Evolutionary conservation across 352 stramenopile genomes (phyloP).

Genomic region (Plasmopara muralis): DNA sequence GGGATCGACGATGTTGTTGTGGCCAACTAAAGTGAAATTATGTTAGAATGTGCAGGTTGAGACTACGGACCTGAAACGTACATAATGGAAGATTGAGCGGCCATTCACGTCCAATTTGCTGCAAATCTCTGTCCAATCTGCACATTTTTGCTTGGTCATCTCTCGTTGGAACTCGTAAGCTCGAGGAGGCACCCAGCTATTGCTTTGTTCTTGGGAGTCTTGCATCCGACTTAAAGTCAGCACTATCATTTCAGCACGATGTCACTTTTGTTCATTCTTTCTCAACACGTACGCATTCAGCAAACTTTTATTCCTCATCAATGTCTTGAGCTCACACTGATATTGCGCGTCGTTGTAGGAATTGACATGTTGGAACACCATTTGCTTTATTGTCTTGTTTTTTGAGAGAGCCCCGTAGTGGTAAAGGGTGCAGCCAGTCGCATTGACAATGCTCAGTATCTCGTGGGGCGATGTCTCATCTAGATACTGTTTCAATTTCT

Average conservation of each 20-base stretch:
- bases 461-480: constrained; percentile 21
- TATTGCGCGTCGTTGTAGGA: constrained; percentile 21
- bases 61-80: constrained; percentile 2
- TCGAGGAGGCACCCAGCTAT: constrained; percentile 35
- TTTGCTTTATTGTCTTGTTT: constrained; percentile 6
- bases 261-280: neutral
- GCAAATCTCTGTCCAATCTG: constrained; percentile 30
- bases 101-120: constrained; percentile 26
- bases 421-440: constrained; percentile 27
- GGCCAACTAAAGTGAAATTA: constrained; percentile 11
- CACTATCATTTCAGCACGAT: neutral
- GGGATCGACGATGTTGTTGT: constrained; percentile 8
- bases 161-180: constrained; percentile 37
- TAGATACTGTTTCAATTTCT: constrained; percentile 21
- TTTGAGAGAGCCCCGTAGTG: constrained; percentile 44
- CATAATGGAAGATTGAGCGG: constrained; percentile 57
- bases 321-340: constrained; percentile 18
- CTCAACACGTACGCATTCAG: constrained; percentile 6
- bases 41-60: neutral
- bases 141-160: constrained; percentile 14
- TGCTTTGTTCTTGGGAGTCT: constrained; percentile 5
- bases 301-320: constrained; percentile 32
- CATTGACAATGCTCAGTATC: constrained; percentile 29
- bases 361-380: constrained; percentile 32
- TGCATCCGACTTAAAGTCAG: constrained; percentile 6